These are phyloP conservation scores for Pneumocystis oryctolagi DNA, from an alignment of 1,139 yeast genomes.

Conservation along the genomic window DNA sequence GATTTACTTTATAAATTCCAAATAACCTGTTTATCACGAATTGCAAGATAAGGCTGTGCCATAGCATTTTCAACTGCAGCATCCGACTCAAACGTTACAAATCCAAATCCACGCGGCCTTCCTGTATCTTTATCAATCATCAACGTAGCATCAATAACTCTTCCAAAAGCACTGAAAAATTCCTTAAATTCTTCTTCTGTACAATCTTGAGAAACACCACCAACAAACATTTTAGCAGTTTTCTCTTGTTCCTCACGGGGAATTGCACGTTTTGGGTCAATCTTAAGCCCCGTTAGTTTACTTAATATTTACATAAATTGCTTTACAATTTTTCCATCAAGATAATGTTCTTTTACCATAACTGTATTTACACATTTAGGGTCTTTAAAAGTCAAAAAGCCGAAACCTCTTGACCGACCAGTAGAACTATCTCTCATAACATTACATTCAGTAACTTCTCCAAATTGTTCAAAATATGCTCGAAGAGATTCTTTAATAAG, in stretches of 20 bases:
- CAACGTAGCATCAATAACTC: slow-evolving; percentile 87
- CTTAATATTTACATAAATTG: background rate
- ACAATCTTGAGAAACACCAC: slow-evolving; percentile 93
- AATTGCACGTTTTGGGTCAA: slow-evolving; percentile 95
- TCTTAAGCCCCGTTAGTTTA: slow-evolving; percentile 21
- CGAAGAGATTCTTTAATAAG: slow-evolving; percentile 30
- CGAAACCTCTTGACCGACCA: slow-evolving; percentile 94
- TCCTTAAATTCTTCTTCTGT: slow-evolving; percentile 82
- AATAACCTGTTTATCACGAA: slow-evolving; percentile 20
- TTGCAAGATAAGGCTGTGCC: slow-evolving; percentile 25
- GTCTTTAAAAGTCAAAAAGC: slow-evolving; percentile 76
- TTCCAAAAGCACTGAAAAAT: slow-evolving; percentile 81
- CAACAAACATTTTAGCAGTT: slow-evolving; percentile 94
- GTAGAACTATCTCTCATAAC: slow-evolving; percentile 86
- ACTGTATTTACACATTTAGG: slow-evolving; percentile 78
- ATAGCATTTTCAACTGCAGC: slow-evolving; percentile 90
- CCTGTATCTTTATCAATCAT: slow-evolving; percentile 98
- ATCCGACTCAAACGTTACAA: slow-evolving; percentile 89
- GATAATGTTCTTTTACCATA: slow-evolving; percentile 69
- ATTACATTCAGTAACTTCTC: slow-evolving; percentile 77
- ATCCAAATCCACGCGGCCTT: slow-evolving; percentile 94
- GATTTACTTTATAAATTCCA: background rate
- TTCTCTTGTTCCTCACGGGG: slow-evolving; percentile 97
- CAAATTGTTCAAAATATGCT: slow-evolving; percentile 75
- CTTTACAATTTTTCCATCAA: slow-evolving; percentile 69